Percentiles rank a stretch among this genome's conserved stretches.
phyloP scores from a whole-genome alignment of 306 rosid genomes.

The Acacia acuminata region DNA sequence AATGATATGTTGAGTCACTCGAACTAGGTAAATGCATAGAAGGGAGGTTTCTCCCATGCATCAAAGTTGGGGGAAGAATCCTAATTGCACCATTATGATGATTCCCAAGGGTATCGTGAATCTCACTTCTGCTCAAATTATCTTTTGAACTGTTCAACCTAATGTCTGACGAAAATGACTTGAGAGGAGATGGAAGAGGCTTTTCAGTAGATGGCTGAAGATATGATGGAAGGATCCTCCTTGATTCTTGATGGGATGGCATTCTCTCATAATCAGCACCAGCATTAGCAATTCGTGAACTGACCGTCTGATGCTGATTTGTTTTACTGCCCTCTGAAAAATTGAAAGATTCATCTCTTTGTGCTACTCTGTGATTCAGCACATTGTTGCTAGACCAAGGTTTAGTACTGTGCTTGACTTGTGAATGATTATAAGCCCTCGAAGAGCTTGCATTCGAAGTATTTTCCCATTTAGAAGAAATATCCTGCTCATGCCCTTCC shows the following conservation, averaged over 20 bases:
- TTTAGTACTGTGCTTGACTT: conserved; percentile 26
- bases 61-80: conserved; percentile 61
- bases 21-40: conserved; percentile 53
- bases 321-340: conserved; percentile 46
- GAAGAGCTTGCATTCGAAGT: conserved; percentile 48
- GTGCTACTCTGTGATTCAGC: conserved; percentile 38
- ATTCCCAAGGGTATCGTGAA: conserved; percentile 44
- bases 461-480: conserved; percentile 50
- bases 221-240: conserved; percentile 63
- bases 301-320: conserved; percentile 42
- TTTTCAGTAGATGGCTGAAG: conserved; percentile 44
- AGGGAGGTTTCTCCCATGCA: conserved; percentile 52
- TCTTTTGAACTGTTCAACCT: conserved; percentile 46
- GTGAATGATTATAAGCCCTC: conserved; percentile 40
- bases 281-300: conserved; percentile 47
- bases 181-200: conserved; percentile 52
- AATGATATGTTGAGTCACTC: conserved; percentile 57
- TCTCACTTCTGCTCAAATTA: conserved; percentile 44
- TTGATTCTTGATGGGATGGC: conserved; percentile 68
- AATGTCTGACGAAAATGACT: conserved; percentile 38
- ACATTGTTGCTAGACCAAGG: conserved; percentile 47
- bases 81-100: conserved; percentile 54
- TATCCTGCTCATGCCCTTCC: conserved; percentile 39
- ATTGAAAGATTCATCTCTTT: conserved; percentile 34
- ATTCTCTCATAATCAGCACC: conserved; percentile 54